Evolutionary conservation across 2,329 filamentous ascomycete species (phyloP).

Genomic region (Aspergillus calidoustus): DNA sequence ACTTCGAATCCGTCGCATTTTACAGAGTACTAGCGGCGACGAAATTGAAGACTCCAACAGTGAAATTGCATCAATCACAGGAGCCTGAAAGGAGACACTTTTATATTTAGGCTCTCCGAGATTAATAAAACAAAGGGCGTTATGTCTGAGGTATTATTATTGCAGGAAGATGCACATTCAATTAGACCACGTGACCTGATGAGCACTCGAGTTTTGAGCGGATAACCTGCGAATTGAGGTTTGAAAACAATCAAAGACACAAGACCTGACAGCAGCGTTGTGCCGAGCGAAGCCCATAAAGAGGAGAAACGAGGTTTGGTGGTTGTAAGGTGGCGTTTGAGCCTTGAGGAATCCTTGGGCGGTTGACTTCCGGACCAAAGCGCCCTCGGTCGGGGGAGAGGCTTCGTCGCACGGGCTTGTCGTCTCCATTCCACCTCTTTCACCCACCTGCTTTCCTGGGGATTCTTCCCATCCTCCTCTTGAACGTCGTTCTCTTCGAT

Average conservation of each 20-base stretch:
- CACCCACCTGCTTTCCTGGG: conserved; percentile 16
- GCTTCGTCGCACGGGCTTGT: conserved; percentile 19
- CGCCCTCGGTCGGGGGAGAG: conserved; percentile 24
- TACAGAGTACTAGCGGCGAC: neutral
- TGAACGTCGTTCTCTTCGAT: conserved; percentile 20
- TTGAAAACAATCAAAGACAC: conserved; percentile 7
- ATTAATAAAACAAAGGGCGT: neutral
- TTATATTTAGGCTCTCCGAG: conserved; percentile 1
- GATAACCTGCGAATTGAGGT: neutral
- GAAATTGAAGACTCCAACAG: conserved; percentile 3
- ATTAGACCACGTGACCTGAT: conserved; percentile 2
- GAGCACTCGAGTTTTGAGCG: neutral
- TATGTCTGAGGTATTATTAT: neutral
- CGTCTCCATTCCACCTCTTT: conserved; percentile 10
- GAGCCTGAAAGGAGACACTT: neutral
- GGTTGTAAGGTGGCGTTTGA: neutral
- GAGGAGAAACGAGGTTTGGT: neutral
- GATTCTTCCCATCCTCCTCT: conserved; percentile 16
- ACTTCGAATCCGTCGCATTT: neutral
- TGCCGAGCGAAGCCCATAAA: neutral
- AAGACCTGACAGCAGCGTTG: neutral
- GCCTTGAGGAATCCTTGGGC: conserved; percentile 3
- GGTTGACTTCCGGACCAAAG: conserved; percentile 5
- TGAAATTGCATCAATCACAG: conserved; percentile 8
- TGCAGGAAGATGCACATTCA: neutral